Base-by-base conservation (phyloP, 169 alveolate species). In the Theileria equi region DNA sequence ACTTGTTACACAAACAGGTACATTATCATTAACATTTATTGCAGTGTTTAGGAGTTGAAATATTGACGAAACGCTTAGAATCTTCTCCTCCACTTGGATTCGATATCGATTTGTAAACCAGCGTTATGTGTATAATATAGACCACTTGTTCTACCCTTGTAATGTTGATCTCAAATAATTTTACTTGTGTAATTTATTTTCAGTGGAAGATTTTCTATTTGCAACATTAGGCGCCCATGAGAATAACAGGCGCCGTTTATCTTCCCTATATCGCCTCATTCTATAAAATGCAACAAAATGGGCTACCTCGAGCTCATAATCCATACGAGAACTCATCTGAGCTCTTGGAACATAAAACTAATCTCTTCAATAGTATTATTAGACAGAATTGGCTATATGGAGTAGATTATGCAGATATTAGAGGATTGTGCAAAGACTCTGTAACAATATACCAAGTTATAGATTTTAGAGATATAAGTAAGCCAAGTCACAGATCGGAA, bases 31-130 rank as follows among this genome's bases (percentile, higher is more conserved):
- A 38, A n/a, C n/a, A n/a, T n/a, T n/a, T n/a, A n/a, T n/a, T n/a
- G n/a, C n/a, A 45, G 25, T 45, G 25, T 52, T 58, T 47, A 64
- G 98, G 98, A 16, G 96, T 88, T 49, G 99, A 97, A 72, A 86
- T 95, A 21, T 90, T 97, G 25, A 95, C 99, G 32, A 94, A 92
- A 23, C 87, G 98, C 53, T 48, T 82, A 31, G 90, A 84, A 5
- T 72, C 89, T 11, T 96, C 99, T 2, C 99, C 99, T 23, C 92
- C 93, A 19, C 69, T 95, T 52, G 94, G 88, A 26, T 89, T 88
- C 65, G 90, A 86, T 52, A 55, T 64, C 38, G 62, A 73, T 25
- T 10, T 23, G 6, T 57, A 41, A 13, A 41, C n/a, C n/a, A 13
- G 13, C 13, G 45, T 36, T 10, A 11, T 11, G 45, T 10, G 45